Conservation (phyloP, 2,329 filamentous ascomycete genomes). For the Penicillium sp. region DNA sequence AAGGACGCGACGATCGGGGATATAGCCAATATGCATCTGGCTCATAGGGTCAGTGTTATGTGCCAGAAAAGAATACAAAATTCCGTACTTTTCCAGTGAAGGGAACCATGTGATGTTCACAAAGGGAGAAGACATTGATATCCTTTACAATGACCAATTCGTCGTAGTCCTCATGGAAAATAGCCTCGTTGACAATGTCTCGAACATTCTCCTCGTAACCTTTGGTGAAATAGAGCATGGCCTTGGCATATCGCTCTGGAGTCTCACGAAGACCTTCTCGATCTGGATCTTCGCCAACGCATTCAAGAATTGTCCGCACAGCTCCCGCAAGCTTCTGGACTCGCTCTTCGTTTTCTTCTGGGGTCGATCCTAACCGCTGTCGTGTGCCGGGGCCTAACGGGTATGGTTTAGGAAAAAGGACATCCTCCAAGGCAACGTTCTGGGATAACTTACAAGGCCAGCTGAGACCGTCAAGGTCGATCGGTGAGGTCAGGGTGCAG, state of each 20-base stretch:
- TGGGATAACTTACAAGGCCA: slow-evolving; percentile 48
- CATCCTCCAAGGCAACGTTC: too few species aligned
- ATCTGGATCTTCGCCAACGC: slow-evolving; percentile 65
- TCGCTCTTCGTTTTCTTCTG: slow-evolving; percentile 57
- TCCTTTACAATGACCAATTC: slow-evolving; percentile 98
- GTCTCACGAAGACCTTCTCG: slow-evolving; percentile 63
- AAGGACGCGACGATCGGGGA: slow-evolving; percentile 85
- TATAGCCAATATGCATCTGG: slow-evolving; percentile 98
- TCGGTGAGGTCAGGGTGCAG: too few species aligned
- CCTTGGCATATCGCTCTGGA: slow-evolving; percentile 88
- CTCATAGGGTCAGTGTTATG: background rate
- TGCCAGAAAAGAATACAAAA: background rate
- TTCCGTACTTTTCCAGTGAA: slow-evolving; percentile 81
- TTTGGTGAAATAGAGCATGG: slow-evolving; percentile 92
- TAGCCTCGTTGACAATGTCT: slow-evolving; percentile 87
- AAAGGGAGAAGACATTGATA: slow-evolving; percentile 90
- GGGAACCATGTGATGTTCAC: slow-evolving; percentile 95
- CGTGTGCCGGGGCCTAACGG: too few species aligned
- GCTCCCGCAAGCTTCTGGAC: slow-evolving; percentile 63
- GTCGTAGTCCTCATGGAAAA: slow-evolving; percentile 95
- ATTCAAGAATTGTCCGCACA: slow-evolving; percentile 64
- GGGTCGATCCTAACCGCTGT: slow-evolving; percentile 24
- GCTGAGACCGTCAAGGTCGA: slow-evolving; percentile 53
- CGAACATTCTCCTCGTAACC: slow-evolving; percentile 93
- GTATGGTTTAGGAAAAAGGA: too few species aligned